Conservation (phyloP, 495 filamentous ascomycete species). For the Aspergillus biplanus region DNA sequence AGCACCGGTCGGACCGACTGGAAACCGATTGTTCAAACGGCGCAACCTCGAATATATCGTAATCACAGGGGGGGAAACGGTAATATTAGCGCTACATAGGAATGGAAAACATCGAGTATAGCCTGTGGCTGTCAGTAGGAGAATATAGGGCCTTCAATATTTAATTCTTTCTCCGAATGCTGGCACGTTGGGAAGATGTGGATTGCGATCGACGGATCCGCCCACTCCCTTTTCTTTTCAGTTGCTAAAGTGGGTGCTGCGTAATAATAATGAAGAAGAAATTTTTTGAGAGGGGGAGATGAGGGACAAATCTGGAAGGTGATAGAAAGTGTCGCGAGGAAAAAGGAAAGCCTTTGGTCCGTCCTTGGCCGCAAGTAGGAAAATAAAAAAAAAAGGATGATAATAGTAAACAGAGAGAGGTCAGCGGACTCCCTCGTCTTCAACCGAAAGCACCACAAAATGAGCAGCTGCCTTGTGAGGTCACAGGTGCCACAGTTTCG, state of each 20-base stretch:
- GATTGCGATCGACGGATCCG: conserved; percentile 17
- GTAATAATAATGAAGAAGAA: neutral
- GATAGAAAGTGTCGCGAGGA: conserved; percentile 1
- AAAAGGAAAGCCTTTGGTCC: neutral
- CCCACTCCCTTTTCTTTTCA: conserved; percentile 9
- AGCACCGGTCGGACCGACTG: conserved; percentile 29
- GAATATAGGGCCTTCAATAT: conserved; percentile 4
- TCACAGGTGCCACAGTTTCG: conserved; percentile 43
- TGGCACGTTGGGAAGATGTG: conserved; percentile 1
- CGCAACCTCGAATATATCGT: conserved; percentile 18
- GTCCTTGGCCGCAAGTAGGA: conserved; percentile 18
- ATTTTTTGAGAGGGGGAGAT: neutral
- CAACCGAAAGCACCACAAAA: conserved; percentile 20
- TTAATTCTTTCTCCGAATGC: neutral
- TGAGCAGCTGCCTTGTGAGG: conserved; percentile 45
- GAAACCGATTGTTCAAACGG: conserved; percentile 35
- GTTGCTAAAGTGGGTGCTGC: neutral
- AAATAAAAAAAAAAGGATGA: conserved; percentile 5
- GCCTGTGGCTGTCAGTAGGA: conserved; percentile 13
- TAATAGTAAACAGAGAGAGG: conserved; percentile 9
- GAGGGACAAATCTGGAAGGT: neutral
- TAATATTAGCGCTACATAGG: conserved; percentile 28
- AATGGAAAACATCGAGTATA: conserved; percentile 18
- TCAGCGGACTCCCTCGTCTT: conserved; percentile 24
- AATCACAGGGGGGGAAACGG: conserved; percentile 7